Evolutionary conservation across 2,329 filamentous ascomycete genomes (phyloP).

Genomic region (Talaromyces pinophilus): DNA sequence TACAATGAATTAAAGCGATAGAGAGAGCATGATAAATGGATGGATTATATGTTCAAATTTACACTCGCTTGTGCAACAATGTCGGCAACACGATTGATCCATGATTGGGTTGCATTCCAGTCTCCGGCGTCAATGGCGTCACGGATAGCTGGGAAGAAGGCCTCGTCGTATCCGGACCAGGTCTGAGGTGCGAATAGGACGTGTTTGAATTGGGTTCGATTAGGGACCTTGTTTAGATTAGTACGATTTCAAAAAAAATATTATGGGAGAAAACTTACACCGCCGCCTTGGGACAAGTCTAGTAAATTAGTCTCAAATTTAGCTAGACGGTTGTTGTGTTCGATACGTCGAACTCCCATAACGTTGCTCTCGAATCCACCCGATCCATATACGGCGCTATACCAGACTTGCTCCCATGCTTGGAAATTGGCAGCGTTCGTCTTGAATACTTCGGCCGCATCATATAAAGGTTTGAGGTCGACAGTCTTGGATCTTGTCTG

Average conservation of each 20-base stretch:
- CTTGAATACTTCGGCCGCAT: constrained; percentile 64
- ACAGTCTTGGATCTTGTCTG: constrained; percentile 37
- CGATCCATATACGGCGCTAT: constrained; percentile 66
- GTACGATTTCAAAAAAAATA: neutral
- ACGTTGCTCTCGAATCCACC: constrained; percentile 75
- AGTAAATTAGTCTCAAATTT: constrained; percentile 80
- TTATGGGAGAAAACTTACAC: constrained; percentile 61
- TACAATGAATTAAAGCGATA: constrained; percentile 4
- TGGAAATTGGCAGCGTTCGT: constrained; percentile 66
- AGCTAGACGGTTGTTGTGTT: constrained; percentile 77
- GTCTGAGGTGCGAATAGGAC: constrained; percentile 81
- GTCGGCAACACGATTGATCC: constrained; percentile 70
- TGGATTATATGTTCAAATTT: constrained; percentile 44
- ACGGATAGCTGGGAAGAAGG: constrained; percentile 78
- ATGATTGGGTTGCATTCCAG: constrained; percentile 66
- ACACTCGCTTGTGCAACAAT: constrained; percentile 65
- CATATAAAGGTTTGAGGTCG: constrained; percentile 60
- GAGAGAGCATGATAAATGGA: neutral
- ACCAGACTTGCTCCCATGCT: constrained; percentile 76
- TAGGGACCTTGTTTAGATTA: constrained; percentile 62
- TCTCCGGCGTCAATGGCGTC: constrained; percentile 74
- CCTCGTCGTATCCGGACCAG: constrained; percentile 69
- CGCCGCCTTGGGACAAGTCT: constrained; percentile 70
- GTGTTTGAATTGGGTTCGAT: constrained; percentile 91
- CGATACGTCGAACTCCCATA: constrained; percentile 66